These are phyloP conservation scores for Cladosporium sp. DNA, from an alignment of 2,329 filamentous ascomycete species.

Conservation along the genomic window DNA sequence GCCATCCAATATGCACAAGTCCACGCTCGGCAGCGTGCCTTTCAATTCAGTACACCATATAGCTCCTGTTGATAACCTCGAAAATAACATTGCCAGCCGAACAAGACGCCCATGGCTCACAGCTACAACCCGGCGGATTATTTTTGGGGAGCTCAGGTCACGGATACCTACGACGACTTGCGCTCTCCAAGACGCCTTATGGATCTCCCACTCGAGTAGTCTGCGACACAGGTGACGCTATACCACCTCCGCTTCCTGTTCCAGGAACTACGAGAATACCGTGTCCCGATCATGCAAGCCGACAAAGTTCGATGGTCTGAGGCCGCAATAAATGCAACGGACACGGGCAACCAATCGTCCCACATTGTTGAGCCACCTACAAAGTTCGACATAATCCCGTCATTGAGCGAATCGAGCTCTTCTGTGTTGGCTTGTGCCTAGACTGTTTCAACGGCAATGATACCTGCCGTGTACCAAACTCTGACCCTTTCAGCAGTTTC, in stretches of 20 bases:
- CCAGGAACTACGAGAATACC: background rate
- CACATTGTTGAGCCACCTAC: background rate
- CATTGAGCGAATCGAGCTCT: background rate
- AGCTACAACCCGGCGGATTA: background rate
- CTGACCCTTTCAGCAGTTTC: background rate
- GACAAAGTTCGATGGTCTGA: background rate
- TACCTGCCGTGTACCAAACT: background rate
- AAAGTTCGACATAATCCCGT: background rate
- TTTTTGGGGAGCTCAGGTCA: background rate
- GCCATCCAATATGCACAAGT: too few relatives aligned
- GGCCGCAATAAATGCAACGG: too few relatives aligned
- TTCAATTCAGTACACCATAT: too few relatives aligned
- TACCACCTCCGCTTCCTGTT: background rate
- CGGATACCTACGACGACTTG: background rate
- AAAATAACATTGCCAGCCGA: too few relatives aligned
- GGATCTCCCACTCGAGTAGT: conserved; percentile 8
- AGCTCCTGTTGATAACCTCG: too few relatives aligned
- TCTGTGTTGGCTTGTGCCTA: conserved; percentile 11
- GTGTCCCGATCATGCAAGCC: background rate
- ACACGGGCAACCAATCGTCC: background rate
- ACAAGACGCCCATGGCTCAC: background rate
- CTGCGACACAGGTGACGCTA: conserved; percentile 18
- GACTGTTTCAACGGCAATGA: conserved; percentile 11
- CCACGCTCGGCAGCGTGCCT: too few relatives aligned
- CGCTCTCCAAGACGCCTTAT: too few relatives aligned